phyloP scores from a whole-genome alignment of 2,329 filamentous ascomycete species.

The Cercospora sp. region DNA sequence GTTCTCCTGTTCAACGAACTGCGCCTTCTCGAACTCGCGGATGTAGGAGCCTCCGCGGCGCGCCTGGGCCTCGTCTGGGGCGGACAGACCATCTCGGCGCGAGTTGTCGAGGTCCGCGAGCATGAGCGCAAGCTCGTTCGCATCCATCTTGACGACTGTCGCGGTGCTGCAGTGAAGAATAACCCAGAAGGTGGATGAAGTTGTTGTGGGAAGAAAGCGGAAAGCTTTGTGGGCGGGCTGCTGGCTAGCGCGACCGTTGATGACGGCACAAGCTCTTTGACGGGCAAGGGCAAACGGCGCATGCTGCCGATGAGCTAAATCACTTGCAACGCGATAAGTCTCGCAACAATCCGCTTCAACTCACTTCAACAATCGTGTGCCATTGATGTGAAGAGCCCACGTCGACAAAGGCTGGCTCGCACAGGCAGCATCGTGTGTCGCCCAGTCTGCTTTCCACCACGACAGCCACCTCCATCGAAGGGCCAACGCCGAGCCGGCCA shows the following conservation, averaged over 20 bases:
- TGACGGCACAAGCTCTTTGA: neutral
- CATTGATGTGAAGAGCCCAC: neutral
- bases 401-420: neutral
- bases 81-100: slow-evolving; percentile 30
- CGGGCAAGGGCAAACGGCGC: neutral
- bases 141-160: neutral
- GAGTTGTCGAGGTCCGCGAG: slow-evolving; percentile 29
- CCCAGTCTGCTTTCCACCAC: neutral
- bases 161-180: neutral
- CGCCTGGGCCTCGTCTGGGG: slow-evolving; percentile 15
- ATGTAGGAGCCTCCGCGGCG: neutral
- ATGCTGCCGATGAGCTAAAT: neutral
- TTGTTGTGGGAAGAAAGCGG: neutral
- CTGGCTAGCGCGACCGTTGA: neutral
- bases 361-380: neutral
- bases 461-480: neutral
- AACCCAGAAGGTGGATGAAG: neutral
- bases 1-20: neutral
- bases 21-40: slow-evolving; percentile 1
- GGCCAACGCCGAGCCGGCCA: neutral
- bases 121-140: slow-evolving; percentile 26
- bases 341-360: neutral
- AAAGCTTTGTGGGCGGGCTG: neutral
- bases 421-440: neutral
- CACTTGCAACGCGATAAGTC: neutral